Evolutionary conservation across 148 eudicot genomes (phyloP).

Genomic region (Agrostemma githago): DNA sequence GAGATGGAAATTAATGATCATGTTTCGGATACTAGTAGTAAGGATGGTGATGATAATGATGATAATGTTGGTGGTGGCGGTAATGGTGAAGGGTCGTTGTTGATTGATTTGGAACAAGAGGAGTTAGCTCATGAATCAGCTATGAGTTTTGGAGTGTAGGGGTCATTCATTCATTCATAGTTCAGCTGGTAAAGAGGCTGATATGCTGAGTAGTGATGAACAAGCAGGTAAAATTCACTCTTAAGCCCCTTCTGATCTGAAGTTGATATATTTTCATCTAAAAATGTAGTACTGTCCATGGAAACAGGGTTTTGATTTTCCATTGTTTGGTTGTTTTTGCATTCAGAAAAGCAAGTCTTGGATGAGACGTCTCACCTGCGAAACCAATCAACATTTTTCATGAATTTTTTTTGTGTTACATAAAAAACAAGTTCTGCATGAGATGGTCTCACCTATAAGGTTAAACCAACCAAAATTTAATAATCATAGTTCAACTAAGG

Average conservation of each 20-base stretch:
- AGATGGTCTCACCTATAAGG: background rate
- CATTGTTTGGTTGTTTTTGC: no score
- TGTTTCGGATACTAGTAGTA: conserved; percentile 15
- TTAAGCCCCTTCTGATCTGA: background rate
- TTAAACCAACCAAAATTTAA: background rate
- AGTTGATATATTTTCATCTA: background rate
- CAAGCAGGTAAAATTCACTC: conserved; percentile 25
- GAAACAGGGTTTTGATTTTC: background rate
- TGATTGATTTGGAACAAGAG: conserved; percentile 45
- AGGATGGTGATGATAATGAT: conserved; percentile 9
- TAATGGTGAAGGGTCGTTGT: conserved; percentile 16
- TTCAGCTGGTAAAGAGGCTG: conserved; percentile 18
- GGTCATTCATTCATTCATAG: background rate
- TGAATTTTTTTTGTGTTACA: no score
- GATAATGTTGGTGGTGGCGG: conserved; percentile 18
- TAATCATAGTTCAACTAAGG: no score
- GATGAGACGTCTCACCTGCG: no score
- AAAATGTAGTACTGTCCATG: background rate
- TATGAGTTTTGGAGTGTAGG: conserved; percentile 42
- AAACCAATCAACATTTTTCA: no score
- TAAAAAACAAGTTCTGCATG: background rate
- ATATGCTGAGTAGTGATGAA: conserved; percentile 17
- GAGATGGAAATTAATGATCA: conserved; percentile 29
- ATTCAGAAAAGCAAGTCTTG: no score
- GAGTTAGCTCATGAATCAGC: conserved; percentile 43